phyloP scores from a whole-genome alignment of 176 grass and related monocot genomes.

The Dendrocalamus sinicus region DNA sequence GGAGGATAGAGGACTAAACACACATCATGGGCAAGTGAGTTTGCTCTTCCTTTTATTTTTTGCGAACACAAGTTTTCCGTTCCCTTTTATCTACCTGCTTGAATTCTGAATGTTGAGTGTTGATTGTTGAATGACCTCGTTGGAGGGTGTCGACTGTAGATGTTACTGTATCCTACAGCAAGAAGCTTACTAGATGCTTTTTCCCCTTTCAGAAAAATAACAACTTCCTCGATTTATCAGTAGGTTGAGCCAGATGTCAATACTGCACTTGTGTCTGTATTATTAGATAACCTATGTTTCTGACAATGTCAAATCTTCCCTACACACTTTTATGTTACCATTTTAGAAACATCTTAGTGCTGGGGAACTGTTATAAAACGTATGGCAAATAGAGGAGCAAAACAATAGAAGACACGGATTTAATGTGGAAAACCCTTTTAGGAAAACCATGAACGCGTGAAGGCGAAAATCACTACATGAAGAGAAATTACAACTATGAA shows the following conservation, averaged over 20 bases:
- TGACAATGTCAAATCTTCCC: background rate
- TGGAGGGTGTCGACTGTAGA: background rate
- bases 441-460: too few species aligned
- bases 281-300: background rate
- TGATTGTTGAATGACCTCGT: background rate
- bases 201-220: background rate
- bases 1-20: slow-evolving; percentile 89
- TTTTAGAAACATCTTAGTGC: background rate
- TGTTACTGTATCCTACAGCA: background rate
- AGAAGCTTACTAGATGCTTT: background rate
- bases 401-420: too few species aligned
- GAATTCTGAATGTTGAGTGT: background rate
- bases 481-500: too few species aligned
- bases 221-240: background rate
- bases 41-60: background rate
- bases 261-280: background rate
- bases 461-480: too few species aligned
- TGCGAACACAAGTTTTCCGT: background rate
- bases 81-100: background rate
- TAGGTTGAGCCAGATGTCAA: background rate
- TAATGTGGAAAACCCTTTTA: too few species aligned
- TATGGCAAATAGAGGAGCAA: too few species aligned
- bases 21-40: slow-evolving; percentile 89
- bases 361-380: background rate
- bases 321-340: background rate